These are phyloP conservation scores for Penicillium daleae DNA, from an alignment of 495 filamentous ascomycete genomes.

Conservation along the genomic window DNA sequence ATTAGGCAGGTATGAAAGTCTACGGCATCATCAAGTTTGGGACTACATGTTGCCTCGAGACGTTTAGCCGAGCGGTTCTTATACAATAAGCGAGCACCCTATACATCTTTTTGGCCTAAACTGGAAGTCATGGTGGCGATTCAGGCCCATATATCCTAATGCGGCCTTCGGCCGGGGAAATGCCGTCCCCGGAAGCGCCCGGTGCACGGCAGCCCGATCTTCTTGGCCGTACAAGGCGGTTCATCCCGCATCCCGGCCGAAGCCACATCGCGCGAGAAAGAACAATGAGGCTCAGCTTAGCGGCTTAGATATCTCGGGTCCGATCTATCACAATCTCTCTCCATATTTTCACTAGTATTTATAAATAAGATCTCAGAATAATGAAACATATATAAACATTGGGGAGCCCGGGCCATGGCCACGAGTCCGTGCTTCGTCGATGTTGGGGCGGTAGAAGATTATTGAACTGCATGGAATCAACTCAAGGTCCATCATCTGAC, in stretches of 20 bases:
- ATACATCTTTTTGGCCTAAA: background rate
- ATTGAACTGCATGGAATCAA: conserved; percentile 19
- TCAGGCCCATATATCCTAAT: background rate
- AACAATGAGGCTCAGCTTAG: conserved; percentile 12
- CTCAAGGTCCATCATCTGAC: background rate
- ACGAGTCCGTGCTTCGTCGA: no score
- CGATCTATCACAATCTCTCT: background rate
- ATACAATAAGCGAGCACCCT: background rate
- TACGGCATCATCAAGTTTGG: background rate
- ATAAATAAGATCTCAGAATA: background rate
- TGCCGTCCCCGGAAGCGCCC: conserved; percentile 13
- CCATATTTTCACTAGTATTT: background rate
- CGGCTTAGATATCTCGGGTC: background rate
- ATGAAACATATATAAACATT: background rate
- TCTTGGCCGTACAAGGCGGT: background rate
- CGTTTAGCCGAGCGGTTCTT: background rate
- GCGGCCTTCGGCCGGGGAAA: conserved; percentile 7
- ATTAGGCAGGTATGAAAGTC: background rate
- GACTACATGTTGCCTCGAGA: background rate
- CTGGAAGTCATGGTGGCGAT: background rate
- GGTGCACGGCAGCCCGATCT: conserved; percentile 17
- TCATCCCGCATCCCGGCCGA: conserved; percentile 10
- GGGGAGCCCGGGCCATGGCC: background rate
- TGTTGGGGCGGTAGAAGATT: background rate
- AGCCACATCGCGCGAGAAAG: background rate